Evolutionary conservation across 192 early-diverging fungal species (phyloP).

Genomic region (Coemansia nantahalensis): DNA sequence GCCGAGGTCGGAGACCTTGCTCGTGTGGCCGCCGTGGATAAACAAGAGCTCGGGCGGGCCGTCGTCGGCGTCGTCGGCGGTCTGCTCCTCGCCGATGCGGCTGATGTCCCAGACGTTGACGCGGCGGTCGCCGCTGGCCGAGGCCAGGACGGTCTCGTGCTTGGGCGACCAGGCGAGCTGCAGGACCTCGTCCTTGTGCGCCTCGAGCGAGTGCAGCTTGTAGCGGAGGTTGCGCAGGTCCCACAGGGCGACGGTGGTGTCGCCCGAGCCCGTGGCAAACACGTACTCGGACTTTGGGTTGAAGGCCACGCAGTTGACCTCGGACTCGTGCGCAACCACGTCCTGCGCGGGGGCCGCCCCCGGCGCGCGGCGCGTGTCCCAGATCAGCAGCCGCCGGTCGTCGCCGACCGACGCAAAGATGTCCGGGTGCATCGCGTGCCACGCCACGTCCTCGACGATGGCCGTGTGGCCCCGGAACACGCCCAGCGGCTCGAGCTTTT

Average conservation of each 20-base stretch:
- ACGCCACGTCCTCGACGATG: constrained; percentile 95
- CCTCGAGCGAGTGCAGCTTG: constrained; percentile 82
- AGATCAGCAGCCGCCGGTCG: constrained; percentile 89
- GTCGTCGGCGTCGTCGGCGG: constrained; percentile 94
- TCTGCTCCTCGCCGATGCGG: constrained; percentile 92
- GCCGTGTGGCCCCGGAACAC: constrained; percentile 86
- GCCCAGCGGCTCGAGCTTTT: constrained; percentile 70
- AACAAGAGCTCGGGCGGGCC: constrained; percentile 98
- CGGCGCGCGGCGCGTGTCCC: constrained; percentile 84
- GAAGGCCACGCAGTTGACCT: constrained; percentile 95
- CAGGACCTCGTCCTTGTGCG: constrained; percentile 88
- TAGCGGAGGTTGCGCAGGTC: constrained; percentile 90
- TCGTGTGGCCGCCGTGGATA: constrained; percentile 97
- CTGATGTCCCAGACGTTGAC: constrained; percentile 94
- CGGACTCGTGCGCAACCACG: constrained; percentile 81
- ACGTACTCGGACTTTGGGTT: constrained; percentile 88
- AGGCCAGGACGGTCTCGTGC: constrained; percentile 87
- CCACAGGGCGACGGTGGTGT: constrained; percentile 93
- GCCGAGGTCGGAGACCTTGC: constrained; percentile 91
- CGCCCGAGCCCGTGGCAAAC: constrained; percentile 90
- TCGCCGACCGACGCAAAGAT: constrained; percentile 98
- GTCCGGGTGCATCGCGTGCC: constrained; percentile 78
- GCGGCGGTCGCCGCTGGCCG: constrained; percentile 85
- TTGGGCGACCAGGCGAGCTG: constrained; percentile 94
- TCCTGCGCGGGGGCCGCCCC: constrained; percentile 63